Evolutionary conservation across 192 early-diverging fungal genomes (phyloP).

Genomic region (Irineochytrium annulatum): DNA sequence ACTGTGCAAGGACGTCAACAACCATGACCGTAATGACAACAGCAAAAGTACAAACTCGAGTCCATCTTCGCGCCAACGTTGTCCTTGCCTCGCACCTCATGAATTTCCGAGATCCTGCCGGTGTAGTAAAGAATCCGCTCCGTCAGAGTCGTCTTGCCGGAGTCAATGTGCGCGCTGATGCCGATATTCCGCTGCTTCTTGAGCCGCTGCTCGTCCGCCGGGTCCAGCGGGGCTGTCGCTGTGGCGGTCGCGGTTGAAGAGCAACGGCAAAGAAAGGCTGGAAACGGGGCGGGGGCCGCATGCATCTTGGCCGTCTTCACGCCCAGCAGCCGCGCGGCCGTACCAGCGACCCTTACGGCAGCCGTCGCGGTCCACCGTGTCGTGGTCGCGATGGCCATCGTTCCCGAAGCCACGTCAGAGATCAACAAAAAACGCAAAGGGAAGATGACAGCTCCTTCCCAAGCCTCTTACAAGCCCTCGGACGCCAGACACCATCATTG

Average conservation of each 20-base stretch:
- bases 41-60: constrained; percentile 74
- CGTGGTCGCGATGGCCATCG: too few species aligned
- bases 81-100: constrained; percentile 74
- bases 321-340: too few species aligned
- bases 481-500: too few species aligned
- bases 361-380: too few species aligned
- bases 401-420: too few species aligned
- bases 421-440: too few species aligned
- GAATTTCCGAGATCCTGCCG: constrained; percentile 83
- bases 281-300: too few species aligned
- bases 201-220: constrained; percentile 22
- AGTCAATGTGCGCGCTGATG: constrained; percentile 89
- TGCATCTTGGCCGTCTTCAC: too few species aligned
- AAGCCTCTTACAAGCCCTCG: too few species aligned
- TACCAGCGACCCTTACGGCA: too few species aligned
- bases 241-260: not conserved
- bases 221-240: not conserved
- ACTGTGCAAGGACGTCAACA: constrained; percentile 62
- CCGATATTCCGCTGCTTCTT: constrained; percentile 41
- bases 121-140: constrained; percentile 97
- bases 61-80: constrained; percentile 98
- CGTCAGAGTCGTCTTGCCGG: constrained; percentile 92
- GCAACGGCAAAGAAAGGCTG: too few species aligned
- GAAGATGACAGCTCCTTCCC: too few species aligned
- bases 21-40: constrained; percentile 79